phyloP scores from a whole-genome alignment of 225 moss, liverwort and hornwort genomes.

The Ulota crispa region DNA sequence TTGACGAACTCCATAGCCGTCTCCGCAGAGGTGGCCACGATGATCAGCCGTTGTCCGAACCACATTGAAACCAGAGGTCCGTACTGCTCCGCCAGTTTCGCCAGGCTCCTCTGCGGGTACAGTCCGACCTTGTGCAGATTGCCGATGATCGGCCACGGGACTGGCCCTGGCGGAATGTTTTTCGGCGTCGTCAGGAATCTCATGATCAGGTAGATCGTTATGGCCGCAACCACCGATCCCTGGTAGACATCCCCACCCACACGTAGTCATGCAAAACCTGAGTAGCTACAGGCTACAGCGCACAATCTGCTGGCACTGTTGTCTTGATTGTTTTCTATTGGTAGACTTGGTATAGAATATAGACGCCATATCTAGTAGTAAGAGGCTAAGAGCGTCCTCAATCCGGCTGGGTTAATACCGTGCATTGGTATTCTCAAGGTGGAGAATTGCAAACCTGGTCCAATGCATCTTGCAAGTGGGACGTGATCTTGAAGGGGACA shows the following conservation, averaged over 20 bases:
- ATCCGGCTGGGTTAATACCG: too few species aligned
- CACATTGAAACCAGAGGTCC: constrained; percentile 40
- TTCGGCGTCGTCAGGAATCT: constrained; percentile 22
- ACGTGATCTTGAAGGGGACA: too few species aligned
- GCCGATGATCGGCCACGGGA: constrained; percentile 35
- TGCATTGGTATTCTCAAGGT: too few species aligned
- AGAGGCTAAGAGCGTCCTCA: too few species aligned
- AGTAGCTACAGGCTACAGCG: too few species aligned
- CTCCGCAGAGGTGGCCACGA: constrained; percentile 41
- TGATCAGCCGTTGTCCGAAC: constrained; percentile 34
- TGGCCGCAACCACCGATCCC: constrained; percentile 23
- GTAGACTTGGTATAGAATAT: too few species aligned
- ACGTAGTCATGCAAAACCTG: too few species aligned
- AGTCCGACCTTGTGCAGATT: constrained; percentile 25
- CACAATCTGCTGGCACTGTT: too few species aligned
- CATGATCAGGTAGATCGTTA: constrained; percentile 22
- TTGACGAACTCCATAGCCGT: constrained; percentile 44
- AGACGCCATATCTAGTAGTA: too few species aligned
- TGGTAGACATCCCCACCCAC: not conserved
- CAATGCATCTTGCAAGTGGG: too few species aligned
- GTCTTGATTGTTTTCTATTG: too few species aligned
- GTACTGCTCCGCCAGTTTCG: constrained; percentile 29
- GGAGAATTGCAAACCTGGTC: too few species aligned
- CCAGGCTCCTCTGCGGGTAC: constrained; percentile 30
- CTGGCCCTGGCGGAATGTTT: constrained; percentile 42